phyloP scores from a whole-genome alignment of 495 filamentous ascomycete genomes.

The Penicillium turbatum region DNA sequence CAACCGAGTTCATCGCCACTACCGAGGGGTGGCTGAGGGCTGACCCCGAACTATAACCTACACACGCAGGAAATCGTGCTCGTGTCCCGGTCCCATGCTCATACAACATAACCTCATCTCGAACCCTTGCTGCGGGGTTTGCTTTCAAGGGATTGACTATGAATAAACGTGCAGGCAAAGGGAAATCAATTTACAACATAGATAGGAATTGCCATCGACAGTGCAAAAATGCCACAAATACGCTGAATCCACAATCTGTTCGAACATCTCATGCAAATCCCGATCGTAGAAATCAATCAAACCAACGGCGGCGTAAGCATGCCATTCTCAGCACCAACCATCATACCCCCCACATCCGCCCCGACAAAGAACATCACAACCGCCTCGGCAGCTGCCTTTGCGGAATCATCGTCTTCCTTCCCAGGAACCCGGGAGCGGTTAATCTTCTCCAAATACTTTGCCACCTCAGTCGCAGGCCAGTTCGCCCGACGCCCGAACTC shows the following conservation, averaged over 20 bases:
- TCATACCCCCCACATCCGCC: conserved; percentile 5
- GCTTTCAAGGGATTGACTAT: not conserved
- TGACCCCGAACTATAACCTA: not conserved
- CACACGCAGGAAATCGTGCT: not conserved
- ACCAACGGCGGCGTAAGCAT: conserved; percentile 25
- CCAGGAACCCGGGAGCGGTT: conserved; percentile 17
- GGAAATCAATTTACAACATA: too few species aligned
- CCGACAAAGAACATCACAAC: conserved; percentile 35
- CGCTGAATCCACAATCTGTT: too few species aligned
- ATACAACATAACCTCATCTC: not conserved
- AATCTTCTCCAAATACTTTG: conserved; percentile 24
- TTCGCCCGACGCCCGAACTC: conserved; percentile 31
- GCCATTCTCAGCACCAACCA: conserved; percentile 6
- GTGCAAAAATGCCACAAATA: too few species aligned
- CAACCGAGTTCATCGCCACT: conserved; percentile 19
- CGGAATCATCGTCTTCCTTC: conserved; percentile 32
- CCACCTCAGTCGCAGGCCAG: conserved; percentile 22
- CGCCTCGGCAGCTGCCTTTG: conserved; percentile 36
- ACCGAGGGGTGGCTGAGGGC: conserved; percentile 17
- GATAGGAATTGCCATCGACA: too few species aligned
- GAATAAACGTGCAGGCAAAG: not conserved
- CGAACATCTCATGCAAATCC: not conserved
- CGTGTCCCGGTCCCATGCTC: not conserved
- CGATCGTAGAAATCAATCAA: not conserved
- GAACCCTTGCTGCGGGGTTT: not conserved